These are phyloP conservation scores for Fusarium nematophilum DNA, from an alignment of 2,329 filamentous ascomycete genomes.

Conservation along the genomic window DNA sequence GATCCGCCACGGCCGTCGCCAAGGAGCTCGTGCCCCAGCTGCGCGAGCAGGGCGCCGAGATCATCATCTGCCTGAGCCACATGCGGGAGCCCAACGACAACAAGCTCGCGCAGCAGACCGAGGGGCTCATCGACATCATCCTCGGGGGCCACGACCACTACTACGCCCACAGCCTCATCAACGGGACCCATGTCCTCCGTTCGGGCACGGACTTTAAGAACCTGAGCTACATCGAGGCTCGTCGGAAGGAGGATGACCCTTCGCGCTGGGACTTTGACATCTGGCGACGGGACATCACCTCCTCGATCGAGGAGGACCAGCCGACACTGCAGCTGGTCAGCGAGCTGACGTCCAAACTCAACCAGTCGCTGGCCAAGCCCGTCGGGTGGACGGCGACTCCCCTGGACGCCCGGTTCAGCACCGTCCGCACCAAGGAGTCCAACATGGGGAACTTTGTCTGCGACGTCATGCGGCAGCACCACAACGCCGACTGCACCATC, in stretches of 20 bases:
- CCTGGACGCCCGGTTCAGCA: slow-evolving; percentile 87
- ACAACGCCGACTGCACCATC: slow-evolving; percentile 81
- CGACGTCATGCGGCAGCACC: slow-evolving; percentile 89
- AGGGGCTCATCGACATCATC: slow-evolving; percentile 84
- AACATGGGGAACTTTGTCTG: slow-evolving; percentile 93
- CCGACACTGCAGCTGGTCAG: slow-evolving; percentile 72
- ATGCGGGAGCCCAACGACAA: slow-evolving; percentile 90
- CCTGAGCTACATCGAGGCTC: slow-evolving; percentile 85
- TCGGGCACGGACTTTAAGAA: slow-evolving; percentile 95
- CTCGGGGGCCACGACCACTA: slow-evolving; percentile 92
- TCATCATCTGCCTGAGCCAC: slow-evolving; percentile 85
- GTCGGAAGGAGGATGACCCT: slow-evolving; percentile 60
- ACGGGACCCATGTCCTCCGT: slow-evolving; percentile 84
- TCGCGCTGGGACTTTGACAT: slow-evolving; percentile 83
- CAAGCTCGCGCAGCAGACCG: slow-evolving; percentile 80
- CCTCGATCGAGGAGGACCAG: slow-evolving; percentile 72
- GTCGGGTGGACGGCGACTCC: slow-evolving; percentile 85
- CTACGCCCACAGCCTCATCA: slow-evolving; percentile 81
- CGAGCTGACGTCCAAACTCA: slow-evolving; percentile 77
- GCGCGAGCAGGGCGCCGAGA: slow-evolving; percentile 81
- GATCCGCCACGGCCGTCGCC: slow-evolving; percentile 80
- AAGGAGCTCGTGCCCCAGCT: slow-evolving; percentile 79
- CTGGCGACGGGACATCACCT: slow-evolving; percentile 77
- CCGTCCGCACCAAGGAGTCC: slow-evolving; percentile 79
- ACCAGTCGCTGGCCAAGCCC: slow-evolving; percentile 81